A percentile compares a stretch with the other conserved stretches of the same genome.
Conservation (phyloP, 164 flowering plant genomes). For the Akebia trifoliata region DNA sequence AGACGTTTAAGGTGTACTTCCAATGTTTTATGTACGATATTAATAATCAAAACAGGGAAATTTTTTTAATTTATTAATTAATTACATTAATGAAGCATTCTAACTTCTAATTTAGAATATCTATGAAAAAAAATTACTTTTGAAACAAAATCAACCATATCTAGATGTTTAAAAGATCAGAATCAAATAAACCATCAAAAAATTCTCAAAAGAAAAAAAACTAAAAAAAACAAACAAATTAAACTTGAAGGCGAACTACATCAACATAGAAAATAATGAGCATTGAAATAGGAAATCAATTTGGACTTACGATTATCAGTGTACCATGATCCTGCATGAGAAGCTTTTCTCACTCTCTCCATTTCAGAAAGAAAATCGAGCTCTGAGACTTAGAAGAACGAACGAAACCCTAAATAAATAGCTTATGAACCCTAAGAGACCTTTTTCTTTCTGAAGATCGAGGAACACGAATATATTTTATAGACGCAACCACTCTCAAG, state of each 20-base stretch:
- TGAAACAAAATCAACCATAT: neutral
- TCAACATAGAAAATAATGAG: no score
- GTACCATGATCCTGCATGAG: conserved; percentile 99
- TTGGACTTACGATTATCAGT: conserved; percentile 81
- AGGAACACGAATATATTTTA: no score
- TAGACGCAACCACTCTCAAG: no score
- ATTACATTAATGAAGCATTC: no score
- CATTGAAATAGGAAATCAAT: no score
- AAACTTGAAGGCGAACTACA: neutral
- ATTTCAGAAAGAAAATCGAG: conserved; percentile 18
- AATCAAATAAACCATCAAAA: neutral
- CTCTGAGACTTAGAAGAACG: neutral
- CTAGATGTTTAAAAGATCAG: neutral
- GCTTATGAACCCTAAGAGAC: no score
- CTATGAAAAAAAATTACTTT: neutral
- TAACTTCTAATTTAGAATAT: no score
- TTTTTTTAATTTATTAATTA: no score
- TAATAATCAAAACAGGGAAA: no score
- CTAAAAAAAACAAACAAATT: neutral
- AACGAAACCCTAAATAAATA: neutral
- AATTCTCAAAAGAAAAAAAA: neutral
- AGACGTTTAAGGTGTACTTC: no score
- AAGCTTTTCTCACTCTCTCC: conserved; percentile 70
- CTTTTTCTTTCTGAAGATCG: neutral
- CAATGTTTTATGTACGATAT: no score